Conservation (phyloP, 768 basidiomycete genomes). For the Podaxis pistillaris region DNA sequence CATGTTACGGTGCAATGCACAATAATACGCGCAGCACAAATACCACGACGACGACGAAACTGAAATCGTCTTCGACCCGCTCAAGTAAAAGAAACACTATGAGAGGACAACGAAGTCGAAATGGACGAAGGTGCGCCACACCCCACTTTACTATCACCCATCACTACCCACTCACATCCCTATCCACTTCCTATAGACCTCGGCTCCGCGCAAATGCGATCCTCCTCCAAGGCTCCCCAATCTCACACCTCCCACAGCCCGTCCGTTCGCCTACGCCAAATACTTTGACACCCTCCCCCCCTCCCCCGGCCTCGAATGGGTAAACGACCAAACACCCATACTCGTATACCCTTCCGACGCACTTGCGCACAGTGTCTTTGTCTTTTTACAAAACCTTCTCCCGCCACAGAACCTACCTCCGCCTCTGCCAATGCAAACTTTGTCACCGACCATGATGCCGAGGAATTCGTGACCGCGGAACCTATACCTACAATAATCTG, state of each 20-base stretch:
- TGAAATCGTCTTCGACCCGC: constrained; percentile 17
- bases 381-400: background rate
- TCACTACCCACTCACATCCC: too few species aligned
- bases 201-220: constrained; percentile 60
- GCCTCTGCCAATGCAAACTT: constrained; percentile 25
- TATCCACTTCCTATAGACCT: constrained; percentile 32
- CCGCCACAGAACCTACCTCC: background rate
- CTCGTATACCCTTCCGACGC: constrained; percentile 64
- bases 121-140: constrained; percentile 33
- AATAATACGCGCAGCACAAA: constrained; percentile 38
- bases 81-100: constrained; percentile 16
- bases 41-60: constrained; percentile 33
- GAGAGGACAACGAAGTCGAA: constrained; percentile 30
- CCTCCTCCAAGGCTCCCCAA: constrained; percentile 58
- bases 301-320: constrained; percentile 81
- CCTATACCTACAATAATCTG: constrained; percentile 72
- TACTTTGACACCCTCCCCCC: constrained; percentile 71
- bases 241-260: constrained; percentile 73
- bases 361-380: constrained; percentile 38
- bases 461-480: constrained; percentile 61
- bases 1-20: background rate
- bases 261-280: constrained; percentile 79
- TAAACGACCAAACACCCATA: constrained; percentile 80
- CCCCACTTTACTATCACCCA: too few species aligned
- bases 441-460: constrained; percentile 41